Percentiles rank a stretch among this genome's conserved stretches.
phyloP scores from a whole-genome alignment of 331 rosid genomes.

The Prunus yedoensis region DNA sequence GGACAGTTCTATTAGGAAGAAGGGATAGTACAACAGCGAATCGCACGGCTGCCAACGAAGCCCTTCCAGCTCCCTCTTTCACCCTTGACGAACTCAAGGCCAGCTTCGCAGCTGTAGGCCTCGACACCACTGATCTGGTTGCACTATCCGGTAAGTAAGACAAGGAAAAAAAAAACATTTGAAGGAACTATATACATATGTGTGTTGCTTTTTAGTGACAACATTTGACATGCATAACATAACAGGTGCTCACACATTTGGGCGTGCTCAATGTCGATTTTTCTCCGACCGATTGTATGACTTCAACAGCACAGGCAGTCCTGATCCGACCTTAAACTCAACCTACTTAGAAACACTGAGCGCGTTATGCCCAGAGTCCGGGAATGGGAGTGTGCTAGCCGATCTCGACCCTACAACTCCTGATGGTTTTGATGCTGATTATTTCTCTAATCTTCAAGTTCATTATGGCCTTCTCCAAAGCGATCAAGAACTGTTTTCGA shows the following conservation, averaged over 20 bases:
- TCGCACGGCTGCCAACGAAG: slow-evolving; percentile 28
- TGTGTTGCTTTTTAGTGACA: not conserved
- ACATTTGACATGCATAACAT: not conserved
- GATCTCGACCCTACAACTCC: slow-evolving; percentile 24
- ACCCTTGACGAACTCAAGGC: slow-evolving; percentile 6
- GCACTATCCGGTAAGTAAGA: slow-evolving; percentile 52
- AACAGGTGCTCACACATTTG: slow-evolving; percentile 44
- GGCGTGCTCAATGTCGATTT: slow-evolving; percentile 17
- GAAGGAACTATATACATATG: no score
- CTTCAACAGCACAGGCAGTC: not conserved
- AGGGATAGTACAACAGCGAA: slow-evolving; percentile 66
- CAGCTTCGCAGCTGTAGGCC: slow-evolving; percentile 26
- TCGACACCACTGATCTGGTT: slow-evolving; percentile 56
- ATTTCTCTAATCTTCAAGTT: slow-evolving; percentile 24
- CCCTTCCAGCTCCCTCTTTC: slow-evolving; percentile 43
- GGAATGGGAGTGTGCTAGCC: not conserved
- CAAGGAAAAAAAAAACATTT: not conserved
- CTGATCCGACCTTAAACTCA: slow-evolving; percentile 27
- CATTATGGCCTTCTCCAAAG: slow-evolving; percentile 14
- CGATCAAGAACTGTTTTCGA: slow-evolving; percentile 31
- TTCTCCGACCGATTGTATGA: slow-evolving; percentile 9
- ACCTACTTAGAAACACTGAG: slow-evolving; percentile 19
- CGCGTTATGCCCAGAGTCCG: slow-evolving; percentile 11
- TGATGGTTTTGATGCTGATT: slow-evolving; percentile 17
- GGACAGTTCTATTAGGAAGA: slow-evolving; percentile 59